Conservation (phyloP, 2,329 filamentous ascomycete genomes). For the Dactylellina drechsleri region DNA sequence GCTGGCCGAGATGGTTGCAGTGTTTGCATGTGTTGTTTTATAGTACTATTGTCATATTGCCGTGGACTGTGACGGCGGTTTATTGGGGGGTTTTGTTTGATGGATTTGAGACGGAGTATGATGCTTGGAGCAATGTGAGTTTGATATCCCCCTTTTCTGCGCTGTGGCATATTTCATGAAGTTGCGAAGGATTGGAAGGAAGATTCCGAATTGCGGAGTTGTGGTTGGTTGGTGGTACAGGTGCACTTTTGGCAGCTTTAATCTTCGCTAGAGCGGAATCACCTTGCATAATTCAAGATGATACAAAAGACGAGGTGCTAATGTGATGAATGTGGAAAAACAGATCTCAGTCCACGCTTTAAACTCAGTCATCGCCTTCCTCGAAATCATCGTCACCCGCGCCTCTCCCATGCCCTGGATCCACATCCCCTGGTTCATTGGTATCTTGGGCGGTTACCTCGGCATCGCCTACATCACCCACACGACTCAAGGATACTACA, state of each 20-base stretch:
- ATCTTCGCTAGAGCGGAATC: too few relatives aligned
- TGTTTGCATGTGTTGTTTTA: conserved; percentile 74
- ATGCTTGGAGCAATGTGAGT: conserved; percentile 67
- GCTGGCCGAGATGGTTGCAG: conserved; percentile 71
- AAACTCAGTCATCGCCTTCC: conserved; percentile 77
- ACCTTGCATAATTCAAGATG: neutral
- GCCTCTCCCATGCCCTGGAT: conserved; percentile 72
- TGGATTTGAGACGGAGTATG: conserved; percentile 65
- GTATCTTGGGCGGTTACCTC: conserved; percentile 78
- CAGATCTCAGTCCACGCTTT: conserved; percentile 77
- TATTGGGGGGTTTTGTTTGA: conserved; percentile 74
- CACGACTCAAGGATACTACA: conserved; percentile 76
- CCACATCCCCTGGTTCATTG: conserved; percentile 73
- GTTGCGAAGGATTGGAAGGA: too few relatives aligned
- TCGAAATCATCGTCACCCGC: conserved; percentile 77
- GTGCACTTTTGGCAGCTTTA: neutral
- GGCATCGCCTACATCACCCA: conserved; percentile 78
- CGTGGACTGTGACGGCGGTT: conserved; percentile 76
- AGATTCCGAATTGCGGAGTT: neutral
- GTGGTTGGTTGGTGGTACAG: neutral
- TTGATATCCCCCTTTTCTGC: conserved; percentile 24
- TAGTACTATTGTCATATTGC: conserved; percentile 71
- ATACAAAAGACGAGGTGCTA: conserved; percentile 23
- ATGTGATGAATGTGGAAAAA: conserved; percentile 10
- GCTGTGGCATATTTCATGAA: neutral